Percentiles rank a stretch among this genome's conserved stretches.
Evolutionary conservation across 108 stramenopile species (phyloP).

Genomic region (Aurantiochytrium sp.): DNA sequence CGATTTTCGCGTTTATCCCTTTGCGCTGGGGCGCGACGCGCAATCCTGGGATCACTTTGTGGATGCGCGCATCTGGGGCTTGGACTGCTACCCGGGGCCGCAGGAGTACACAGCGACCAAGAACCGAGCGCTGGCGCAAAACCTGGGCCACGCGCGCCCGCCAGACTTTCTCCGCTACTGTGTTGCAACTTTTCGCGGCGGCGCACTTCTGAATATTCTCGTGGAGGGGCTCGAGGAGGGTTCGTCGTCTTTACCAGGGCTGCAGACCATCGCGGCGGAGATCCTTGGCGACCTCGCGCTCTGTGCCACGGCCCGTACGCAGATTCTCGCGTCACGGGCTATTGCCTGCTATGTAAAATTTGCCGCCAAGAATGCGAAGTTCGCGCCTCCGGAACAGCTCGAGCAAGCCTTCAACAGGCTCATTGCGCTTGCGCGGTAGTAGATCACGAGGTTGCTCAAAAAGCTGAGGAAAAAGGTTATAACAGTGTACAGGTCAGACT

Average conservation of each 20-base stretch:
- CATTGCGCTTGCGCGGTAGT: too few relatives aligned
- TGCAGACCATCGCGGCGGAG: neutral
- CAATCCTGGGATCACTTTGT: neutral
- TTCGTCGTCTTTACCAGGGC: neutral
- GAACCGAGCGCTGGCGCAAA: neutral
- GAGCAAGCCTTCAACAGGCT: too few relatives aligned
- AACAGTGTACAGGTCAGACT: too few relatives aligned
- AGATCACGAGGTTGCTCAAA: too few relatives aligned
- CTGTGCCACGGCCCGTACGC: neutral
- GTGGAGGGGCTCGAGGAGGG: neutral
- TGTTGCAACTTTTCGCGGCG: neutral
- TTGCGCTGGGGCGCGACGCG: neutral
- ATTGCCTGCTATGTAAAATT: neutral
- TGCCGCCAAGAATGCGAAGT: neutral
- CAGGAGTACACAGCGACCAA: neutral
- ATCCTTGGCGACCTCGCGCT: neutral
- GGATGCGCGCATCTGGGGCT: neutral
- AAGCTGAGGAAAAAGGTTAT: too few relatives aligned
- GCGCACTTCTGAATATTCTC: neutral
- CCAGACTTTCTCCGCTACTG: neutral
- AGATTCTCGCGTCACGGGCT: neutral
- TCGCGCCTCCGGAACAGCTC: neutral
- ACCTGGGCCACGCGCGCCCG: neutral
- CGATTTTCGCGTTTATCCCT: constrained; percentile 13
- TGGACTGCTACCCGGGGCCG: neutral